Conservation (phyloP, 1,284 basidiomycete genomes). For the Heterobasidion occidentale region DNA sequence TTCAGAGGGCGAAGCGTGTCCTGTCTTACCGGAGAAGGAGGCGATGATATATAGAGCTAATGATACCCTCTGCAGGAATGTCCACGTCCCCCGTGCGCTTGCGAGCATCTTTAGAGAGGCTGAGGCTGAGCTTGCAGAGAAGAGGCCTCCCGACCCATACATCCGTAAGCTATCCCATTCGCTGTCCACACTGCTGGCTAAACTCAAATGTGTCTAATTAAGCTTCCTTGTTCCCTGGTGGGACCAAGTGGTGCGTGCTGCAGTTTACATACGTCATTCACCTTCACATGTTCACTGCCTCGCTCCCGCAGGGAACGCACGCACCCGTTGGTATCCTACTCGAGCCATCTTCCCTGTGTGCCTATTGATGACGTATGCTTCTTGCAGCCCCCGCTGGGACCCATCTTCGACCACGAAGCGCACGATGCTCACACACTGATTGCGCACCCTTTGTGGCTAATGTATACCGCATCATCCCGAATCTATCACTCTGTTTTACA, state of each 20-base stretch:
- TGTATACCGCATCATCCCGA: not conserved
- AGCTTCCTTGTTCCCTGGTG: conserved; percentile 77
- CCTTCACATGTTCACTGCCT: conserved; percentile 11
- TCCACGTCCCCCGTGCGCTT: conserved; percentile 82
- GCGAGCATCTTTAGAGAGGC: conserved; percentile 77
- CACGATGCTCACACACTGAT: not conserved
- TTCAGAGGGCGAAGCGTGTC: conserved; percentile 3
- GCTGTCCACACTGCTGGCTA: not conserved
- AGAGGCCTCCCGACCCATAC: conserved; percentile 86
- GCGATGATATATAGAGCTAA: not conserved
- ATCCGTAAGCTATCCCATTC: conserved; percentile 47
- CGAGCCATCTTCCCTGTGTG: not conserved
- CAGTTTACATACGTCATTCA: not conserved
- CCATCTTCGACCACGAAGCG: conserved; percentile 43
- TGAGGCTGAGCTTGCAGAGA: conserved; percentile 65
- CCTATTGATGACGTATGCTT: no score
- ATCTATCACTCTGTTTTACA: not conserved
- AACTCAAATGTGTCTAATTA: not conserved
- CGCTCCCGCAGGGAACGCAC: conserved; percentile 53
- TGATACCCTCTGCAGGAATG: conserved; percentile 47
- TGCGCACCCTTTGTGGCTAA: not conserved
- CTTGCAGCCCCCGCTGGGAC: conserved; percentile 40
- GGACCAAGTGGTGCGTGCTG: conserved; percentile 77
- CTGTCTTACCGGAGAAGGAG: not conserved
- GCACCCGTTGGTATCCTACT: conserved; percentile 43